Evolutionary conservation across 768 basidiomycete species (phyloP).

Genomic region (Rhodocollybia butyracea): DNA sequence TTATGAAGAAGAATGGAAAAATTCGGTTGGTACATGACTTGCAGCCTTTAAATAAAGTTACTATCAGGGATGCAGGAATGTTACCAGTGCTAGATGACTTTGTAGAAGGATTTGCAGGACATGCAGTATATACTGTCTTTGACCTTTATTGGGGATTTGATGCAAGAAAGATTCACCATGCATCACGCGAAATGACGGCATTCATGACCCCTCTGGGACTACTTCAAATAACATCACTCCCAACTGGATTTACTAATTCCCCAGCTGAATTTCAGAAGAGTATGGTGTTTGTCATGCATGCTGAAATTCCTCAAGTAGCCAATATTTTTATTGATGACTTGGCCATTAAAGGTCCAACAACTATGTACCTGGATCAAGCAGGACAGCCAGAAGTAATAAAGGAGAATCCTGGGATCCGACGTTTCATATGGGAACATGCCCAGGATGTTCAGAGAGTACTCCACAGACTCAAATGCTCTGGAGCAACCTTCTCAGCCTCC

Average conservation of each 20-base stretch:
- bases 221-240: not conserved
- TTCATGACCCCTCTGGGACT: constrained; percentile 1
- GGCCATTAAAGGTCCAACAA: constrained; percentile 25
- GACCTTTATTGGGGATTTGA: too few species aligned
- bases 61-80: not conserved
- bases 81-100: too few species aligned
- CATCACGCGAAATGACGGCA: constrained; percentile 3
- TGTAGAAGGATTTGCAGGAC: too few species aligned
- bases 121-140: too few species aligned
- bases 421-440: constrained; percentile 36
- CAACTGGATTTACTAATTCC: constrained; percentile 35
- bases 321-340: constrained; percentile 31
- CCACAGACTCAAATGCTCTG: constrained; percentile 17
- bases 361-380: constrained; percentile 23
- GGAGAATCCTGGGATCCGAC: constrained; percentile 18
- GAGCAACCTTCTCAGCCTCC: constrained; percentile 25
- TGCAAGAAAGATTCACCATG: constrained; percentile 1
- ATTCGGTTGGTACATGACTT: not conserved
- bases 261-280: constrained; percentile 28
- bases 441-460: constrained; percentile 18
- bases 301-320: constrained; percentile 22
- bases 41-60: not conserved
- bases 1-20: constrained; percentile 10
- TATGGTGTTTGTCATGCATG: constrained; percentile 28
- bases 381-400: constrained; percentile 13